A percentile compares a stretch with the other conserved stretches of the same genome.
These are phyloP conservation scores for Lentinula boryana DNA, from an alignment of 768 basidiomycete species.

Conservation along the genomic window DNA sequence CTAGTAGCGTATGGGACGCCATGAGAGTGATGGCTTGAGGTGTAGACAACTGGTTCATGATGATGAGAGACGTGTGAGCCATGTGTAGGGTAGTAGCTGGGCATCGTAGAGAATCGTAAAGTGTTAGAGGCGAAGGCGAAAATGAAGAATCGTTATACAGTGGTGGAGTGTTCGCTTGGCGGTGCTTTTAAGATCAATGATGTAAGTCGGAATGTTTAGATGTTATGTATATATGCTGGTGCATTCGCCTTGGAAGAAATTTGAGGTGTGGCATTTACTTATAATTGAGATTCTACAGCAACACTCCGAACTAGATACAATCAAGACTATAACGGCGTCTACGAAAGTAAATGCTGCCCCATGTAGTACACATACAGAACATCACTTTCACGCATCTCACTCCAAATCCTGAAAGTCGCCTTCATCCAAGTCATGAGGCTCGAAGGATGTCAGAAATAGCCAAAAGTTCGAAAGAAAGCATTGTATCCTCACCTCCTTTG, in stretches of 20 bases:
- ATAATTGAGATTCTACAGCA: too few species aligned
- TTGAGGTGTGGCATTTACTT: too few species aligned
- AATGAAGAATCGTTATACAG: background rate
- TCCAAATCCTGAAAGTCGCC: constrained; percentile 83
- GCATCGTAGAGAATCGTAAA: background rate
- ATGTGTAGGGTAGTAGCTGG: constrained; percentile 16
- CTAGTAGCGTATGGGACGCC: constrained; percentile 5
- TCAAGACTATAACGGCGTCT: background rate
- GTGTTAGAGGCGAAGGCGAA: background rate
- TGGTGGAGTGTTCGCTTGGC: background rate
- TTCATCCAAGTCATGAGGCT: constrained; percentile 92
- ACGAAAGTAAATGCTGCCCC: background rate
- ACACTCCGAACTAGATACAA: background rate
- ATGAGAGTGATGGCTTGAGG: constrained; percentile 9
- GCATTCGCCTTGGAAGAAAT: too few species aligned
- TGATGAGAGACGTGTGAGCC: constrained; percentile 12
- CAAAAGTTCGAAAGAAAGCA: constrained; percentile 6
- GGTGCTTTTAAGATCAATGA: background rate
- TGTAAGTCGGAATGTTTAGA: background rate
- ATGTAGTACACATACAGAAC: background rate
- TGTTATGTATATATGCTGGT: background rate
- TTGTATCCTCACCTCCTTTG: constrained; percentile 65
- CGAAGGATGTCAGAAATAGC: constrained; percentile 13
- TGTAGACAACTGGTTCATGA: constrained; percentile 8
- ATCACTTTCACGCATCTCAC: constrained; percentile 19